A percentile compares a stretch with the other conserved stretches of the same genome.
Conservation (phyloP, 139 green algal genomes). For the Desmodesmus armatus region DNA sequence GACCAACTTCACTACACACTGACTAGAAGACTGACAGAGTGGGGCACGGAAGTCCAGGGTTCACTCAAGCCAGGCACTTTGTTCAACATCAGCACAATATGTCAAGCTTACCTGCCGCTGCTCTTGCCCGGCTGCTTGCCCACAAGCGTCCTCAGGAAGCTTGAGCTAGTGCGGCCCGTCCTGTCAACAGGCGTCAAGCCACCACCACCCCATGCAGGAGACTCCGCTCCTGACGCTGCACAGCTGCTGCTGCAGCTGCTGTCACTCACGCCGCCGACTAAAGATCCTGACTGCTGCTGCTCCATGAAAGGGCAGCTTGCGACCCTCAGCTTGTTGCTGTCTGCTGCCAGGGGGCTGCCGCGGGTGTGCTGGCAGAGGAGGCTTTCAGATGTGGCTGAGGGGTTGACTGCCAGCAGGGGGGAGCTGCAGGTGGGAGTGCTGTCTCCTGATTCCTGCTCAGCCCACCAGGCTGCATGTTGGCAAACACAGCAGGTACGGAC, state of each 20-base stretch:
- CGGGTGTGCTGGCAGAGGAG: no score
- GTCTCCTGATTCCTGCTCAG: not conserved
- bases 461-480: not conserved
- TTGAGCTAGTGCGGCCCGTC: no score
- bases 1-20: no score
- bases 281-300: constrained; percentile 1
- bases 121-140: no score
- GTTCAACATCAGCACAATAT: not conserved
- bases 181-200: no score
- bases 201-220: no score
- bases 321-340: not conserved
- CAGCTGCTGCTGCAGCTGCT: constrained; percentile 1
- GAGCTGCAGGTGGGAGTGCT: not conserved
- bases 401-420: not conserved
- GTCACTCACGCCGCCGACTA: not conserved
- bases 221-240: no score
- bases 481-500: not conserved
- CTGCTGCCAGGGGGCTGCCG: not conserved
- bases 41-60: no score
- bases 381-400: not conserved
- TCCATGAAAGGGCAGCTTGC: not conserved
- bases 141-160: no score
- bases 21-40: no score
- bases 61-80: no score
- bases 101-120: no score